These are phyloP conservation scores for Macrolepiota fuliginosa DNA, from an alignment of 768 basidiomycete genomes.

Conservation along the genomic window DNA sequence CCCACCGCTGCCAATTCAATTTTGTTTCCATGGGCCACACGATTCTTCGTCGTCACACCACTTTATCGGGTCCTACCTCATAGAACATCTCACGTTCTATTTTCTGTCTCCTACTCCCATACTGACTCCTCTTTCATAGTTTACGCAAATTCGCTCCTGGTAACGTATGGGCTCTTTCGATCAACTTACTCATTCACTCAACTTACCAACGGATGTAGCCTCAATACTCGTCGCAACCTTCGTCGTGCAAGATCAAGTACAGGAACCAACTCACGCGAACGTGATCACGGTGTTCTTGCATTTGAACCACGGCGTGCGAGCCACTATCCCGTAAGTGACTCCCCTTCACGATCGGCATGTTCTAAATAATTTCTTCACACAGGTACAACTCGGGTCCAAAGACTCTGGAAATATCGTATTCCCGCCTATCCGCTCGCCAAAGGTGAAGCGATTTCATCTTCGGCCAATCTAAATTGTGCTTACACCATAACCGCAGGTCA, in stretches of 20 bases:
- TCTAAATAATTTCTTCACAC: not conserved
- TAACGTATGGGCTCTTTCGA: conserved; percentile 19
- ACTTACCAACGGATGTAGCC: conserved; percentile 2
- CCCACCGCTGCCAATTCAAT: not conserved
- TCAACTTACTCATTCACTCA: not conserved
- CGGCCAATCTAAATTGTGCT: not conserved
- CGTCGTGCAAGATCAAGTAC: conserved; percentile 14
- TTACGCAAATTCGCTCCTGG: conserved; percentile 45
- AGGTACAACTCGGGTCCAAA: not conserved
- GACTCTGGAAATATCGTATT: not conserved
- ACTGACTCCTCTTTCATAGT: conserved; percentile 25
- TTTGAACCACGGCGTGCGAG: conserved; percentile 15
- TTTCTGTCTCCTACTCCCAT: not conserved
- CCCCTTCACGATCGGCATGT: not conserved
- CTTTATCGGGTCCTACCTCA: not conserved
- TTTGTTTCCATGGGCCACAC: not conserved
- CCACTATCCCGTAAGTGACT: not conserved
- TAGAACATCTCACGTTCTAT: not conserved
- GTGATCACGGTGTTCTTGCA: conserved; percentile 9
- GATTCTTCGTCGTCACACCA: not conserved
- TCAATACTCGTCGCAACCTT: conserved; percentile 19
- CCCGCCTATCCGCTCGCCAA: conserved; percentile 8
- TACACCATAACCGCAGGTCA: not conserved
- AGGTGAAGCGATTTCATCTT: not conserved
- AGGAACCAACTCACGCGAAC: conserved; percentile 12